A percentile compares a stretch with the other conserved stretches of the same genome.
Evolutionary conservation across 306 rosid species (phyloP).

Genomic region (Prunus padus): DNA sequence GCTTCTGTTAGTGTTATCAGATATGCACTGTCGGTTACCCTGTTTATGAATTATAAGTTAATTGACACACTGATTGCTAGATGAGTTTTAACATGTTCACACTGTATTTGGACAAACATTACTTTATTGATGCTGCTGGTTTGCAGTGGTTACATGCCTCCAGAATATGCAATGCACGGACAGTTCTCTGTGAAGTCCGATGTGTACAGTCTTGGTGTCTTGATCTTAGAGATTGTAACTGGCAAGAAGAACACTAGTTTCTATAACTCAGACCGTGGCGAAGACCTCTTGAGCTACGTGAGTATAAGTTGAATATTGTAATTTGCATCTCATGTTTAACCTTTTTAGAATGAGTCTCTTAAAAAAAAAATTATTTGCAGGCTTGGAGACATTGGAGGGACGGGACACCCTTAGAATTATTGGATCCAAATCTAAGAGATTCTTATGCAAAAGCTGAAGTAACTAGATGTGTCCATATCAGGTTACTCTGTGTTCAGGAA

Average conservation of each 20-base stretch:
- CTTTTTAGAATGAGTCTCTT: neutral
- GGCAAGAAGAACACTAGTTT: constrained; percentile 22
- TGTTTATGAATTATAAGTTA: too few species aligned
- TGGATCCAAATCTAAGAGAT: constrained; percentile 35
- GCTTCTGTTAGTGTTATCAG: too few species aligned
- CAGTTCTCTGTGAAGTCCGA: constrained; percentile 22
- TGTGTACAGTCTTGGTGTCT: constrained; percentile 25
- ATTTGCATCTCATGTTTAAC: neutral
- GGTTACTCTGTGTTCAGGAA: constrained; percentile 50
- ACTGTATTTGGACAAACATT: neutral
- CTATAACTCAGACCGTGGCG: neutral
- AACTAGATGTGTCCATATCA: constrained; percentile 50
- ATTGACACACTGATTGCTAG: too few species aligned
- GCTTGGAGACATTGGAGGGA: constrained; percentile 47
- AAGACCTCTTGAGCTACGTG: constrained; percentile 12
- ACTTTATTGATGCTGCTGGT: neutral
- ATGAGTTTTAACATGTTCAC: too few species aligned
- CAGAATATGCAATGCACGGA: constrained; percentile 16
- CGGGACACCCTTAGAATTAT: constrained; percentile 18
- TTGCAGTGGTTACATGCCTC: constrained; percentile 19
- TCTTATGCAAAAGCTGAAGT: constrained; percentile 31
- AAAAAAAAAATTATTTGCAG: constrained; percentile 11
- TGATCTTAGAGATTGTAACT: constrained; percentile 26
- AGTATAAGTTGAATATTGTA: neutral
- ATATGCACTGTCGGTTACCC: too few species aligned